Conservation (phyloP, 495 filamentous ascomycete species). For the Aspergillus ostianus region DNA sequence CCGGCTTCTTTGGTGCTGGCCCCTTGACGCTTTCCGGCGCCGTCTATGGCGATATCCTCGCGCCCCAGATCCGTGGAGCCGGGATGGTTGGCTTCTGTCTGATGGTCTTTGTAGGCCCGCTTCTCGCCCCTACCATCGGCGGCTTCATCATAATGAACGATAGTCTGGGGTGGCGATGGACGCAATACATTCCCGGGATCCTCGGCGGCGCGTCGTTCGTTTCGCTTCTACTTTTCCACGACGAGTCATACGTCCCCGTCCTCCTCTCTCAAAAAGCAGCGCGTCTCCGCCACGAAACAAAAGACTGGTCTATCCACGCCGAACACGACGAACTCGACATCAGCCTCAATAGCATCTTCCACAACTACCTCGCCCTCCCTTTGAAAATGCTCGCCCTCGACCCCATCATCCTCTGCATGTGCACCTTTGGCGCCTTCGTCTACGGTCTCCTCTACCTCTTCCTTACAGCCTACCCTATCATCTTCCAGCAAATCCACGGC, state of each 20-base stretch:
- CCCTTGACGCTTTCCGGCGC: conserved; percentile 85
- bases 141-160: conserved; percentile 58
- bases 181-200: conserved; percentile 69
- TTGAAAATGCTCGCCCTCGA: conserved; percentile 66
- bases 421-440: conserved; percentile 56
- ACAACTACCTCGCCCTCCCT: conserved; percentile 37
- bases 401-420: conserved; percentile 71
- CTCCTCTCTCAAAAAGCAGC: conserved; percentile 76
- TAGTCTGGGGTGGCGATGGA: conserved; percentile 81
- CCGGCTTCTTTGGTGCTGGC: conserved; percentile 62
- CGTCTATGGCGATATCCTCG: conserved; percentile 87
- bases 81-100: conserved; percentile 71
- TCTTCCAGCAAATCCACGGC: conserved; percentile 52
- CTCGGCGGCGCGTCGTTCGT: conserved; percentile 75
- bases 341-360: conserved; percentile 61
- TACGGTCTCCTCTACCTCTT: conserved; percentile 63
- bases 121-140: conserved; percentile 81
- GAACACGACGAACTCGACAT: conserved; percentile 93
- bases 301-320: conserved; percentile 93
- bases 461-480: conserved; percentile 55
- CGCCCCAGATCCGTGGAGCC: conserved; percentile 72
- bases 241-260: conserved; percentile 83
- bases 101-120: conserved; percentile 80
- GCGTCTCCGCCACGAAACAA: conserved; percentile 75
- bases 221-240: conserved; percentile 70